Conservation (phyloP, 2,329 filamentous ascomycete genomes). For the Pseudogymnoascus sp. region DNA sequence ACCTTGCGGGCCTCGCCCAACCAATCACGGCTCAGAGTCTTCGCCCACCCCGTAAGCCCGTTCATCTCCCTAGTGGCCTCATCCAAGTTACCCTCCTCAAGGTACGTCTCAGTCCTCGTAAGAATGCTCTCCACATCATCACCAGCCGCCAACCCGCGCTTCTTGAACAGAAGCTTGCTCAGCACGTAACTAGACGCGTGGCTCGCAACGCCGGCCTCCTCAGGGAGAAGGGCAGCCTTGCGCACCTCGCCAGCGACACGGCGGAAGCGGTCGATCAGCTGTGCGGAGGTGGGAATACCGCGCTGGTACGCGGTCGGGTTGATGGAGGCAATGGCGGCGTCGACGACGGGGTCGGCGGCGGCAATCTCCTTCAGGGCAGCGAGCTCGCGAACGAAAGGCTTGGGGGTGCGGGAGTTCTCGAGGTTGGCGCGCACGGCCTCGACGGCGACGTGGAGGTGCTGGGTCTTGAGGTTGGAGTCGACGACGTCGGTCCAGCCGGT, state of each 20-base stretch:
- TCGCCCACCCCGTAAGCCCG: constrained; percentile 83
- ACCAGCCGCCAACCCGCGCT: constrained; percentile 73
- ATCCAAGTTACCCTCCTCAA: constrained; percentile 91
- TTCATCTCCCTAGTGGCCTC: constrained; percentile 94
- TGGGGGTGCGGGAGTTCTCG: constrained; percentile 63
- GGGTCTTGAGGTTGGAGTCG: constrained; percentile 82
- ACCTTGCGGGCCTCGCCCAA: constrained; percentile 82
- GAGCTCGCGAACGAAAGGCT: constrained; percentile 85
- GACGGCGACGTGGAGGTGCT: constrained; percentile 92
- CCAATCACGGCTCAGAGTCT: constrained; percentile 92
- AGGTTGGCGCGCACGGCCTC: constrained; percentile 84
- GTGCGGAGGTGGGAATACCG: constrained; percentile 72
- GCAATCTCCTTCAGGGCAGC: constrained; percentile 92
- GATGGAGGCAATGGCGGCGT: constrained; percentile 92
- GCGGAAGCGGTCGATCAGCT: constrained; percentile 92
- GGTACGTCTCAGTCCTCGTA: constrained; percentile 75
- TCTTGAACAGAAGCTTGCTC: constrained; percentile 94
- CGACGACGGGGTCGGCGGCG: constrained; percentile 73
- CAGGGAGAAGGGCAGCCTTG: constrained; percentile 86
- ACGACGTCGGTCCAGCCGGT: constrained; percentile 85
- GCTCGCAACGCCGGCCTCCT: constrained; percentile 87
- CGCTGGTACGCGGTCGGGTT: constrained; percentile 90
- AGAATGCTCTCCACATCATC: constrained; percentile 92
- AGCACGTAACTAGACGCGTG: constrained; percentile 85
- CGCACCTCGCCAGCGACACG: constrained; percentile 86